Evolutionary conservation across 192 early-diverging fungal genomes (phyloP).

Genomic region (Entophlyctis luteolus): DNA sequence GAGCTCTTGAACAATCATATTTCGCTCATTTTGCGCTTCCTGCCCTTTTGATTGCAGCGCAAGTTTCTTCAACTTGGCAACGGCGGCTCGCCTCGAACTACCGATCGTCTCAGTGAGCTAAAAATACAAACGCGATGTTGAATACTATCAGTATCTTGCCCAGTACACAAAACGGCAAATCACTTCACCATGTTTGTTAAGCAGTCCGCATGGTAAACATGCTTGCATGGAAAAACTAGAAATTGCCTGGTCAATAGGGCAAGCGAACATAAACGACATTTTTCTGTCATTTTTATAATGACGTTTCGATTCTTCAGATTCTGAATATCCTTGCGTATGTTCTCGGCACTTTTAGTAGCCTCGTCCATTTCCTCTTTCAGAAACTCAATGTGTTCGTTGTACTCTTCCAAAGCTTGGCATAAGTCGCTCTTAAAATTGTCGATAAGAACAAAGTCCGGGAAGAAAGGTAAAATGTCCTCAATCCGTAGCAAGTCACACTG

Average conservation of each 20-base stretch:
- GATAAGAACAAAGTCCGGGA: slow-evolving; percentile 95
- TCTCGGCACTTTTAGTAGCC: slow-evolving; percentile 84
- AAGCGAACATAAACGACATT: slow-evolving; percentile 73
- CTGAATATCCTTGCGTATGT: slow-evolving; percentile 85
- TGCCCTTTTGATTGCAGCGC: slow-evolving; percentile 45
- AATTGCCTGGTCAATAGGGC: slow-evolving; percentile 84
- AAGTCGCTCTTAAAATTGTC: slow-evolving; percentile 98
- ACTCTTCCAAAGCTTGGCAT: slow-evolving; percentile 83
- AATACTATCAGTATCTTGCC: slow-evolving; percentile 10
- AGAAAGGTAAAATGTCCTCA: slow-evolving; percentile 93
- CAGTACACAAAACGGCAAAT: not conserved
- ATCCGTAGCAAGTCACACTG: slow-evolving; percentile 82
- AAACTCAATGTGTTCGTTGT: slow-evolving; percentile 84
- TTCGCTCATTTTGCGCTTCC: not conserved
- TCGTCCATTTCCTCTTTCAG: slow-evolving; percentile 94
- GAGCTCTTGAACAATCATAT: slow-evolving; percentile 59
- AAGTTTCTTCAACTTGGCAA: slow-evolving; percentile 61
- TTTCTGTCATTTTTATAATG: slow-evolving; percentile 63
- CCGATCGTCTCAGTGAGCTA: slow-evolving; percentile 48
- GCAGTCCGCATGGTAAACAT: slow-evolving; percentile 92
- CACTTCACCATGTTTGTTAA: slow-evolving; percentile 63
- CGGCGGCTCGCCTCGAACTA: slow-evolving; percentile 40
- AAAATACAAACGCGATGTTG: slow-evolving; percentile 10
- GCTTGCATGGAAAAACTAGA: slow-evolving; percentile 93
- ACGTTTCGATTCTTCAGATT: slow-evolving; percentile 78